Evolutionary conservation across 2,329 filamentous ascomycete species (phyloP), one percentile per base, ranked within the genome.

Genomic region (Aspergillus puulaauensis): DNA sequence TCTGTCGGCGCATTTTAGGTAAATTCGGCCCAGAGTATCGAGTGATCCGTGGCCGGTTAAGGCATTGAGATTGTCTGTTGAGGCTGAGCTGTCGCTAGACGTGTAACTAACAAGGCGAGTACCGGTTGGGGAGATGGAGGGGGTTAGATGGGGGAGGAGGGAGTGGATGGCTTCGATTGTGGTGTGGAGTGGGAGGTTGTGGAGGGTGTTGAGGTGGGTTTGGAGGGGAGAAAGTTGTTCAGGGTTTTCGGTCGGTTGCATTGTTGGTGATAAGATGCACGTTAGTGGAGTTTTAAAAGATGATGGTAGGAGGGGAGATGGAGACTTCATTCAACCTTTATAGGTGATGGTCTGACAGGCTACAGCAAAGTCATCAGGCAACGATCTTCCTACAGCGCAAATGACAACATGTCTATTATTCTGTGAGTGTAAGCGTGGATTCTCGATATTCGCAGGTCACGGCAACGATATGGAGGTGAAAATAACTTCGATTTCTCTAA

Each of bases 151-250:
- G 45, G 61, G 61, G 12, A 53, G 27, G 9, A 67, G 58, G 6
- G 54, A 19, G 11, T 49, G 17, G 27, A 66, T 48, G 17, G 53
- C 54, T 51, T 60, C 31, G 33, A 66, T 63, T 3, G 48, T 35
- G 1, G 60, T 48, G 4, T 43, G 8, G 3, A 68, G 56, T 31
- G 55, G 23, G 3, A 61, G 39, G 27, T 41, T 24, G 43, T 21
- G 12, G 39, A 67, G 56, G 31, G 56, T 17, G 8, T 61, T 48
- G 24, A 67, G 58, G 19, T 64, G 52, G 12, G 52, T 14, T 61
- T 69, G 40, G 4, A 56, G 54, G 15, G 49, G 21, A 4, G 21
- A 45, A 73, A 66, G 3, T 66, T 64, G 39, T 35, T 21, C 27
- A 12, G 24, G 15, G 24, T 9, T 4, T 9, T n/a, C 4, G 0